Evolutionary conservation across 2,329 filamentous ascomycete genomes (phyloP).

Genomic region (Neurospora sp.): DNA sequence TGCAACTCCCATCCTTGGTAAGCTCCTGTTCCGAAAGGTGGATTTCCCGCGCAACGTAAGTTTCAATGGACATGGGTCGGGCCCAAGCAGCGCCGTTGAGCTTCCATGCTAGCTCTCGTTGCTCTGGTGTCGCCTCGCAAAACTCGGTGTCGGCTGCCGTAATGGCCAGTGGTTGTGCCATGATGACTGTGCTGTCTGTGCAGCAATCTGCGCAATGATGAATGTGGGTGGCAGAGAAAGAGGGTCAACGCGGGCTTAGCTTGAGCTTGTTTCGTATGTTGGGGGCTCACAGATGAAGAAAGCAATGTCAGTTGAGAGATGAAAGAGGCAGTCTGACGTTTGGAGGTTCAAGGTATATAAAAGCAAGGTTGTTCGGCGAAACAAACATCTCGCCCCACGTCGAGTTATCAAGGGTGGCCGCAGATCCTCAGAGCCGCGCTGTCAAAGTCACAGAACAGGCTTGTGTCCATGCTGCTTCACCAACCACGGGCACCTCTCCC

Average conservation of each 20-base stretch:
- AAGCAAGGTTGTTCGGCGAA: background rate
- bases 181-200: slow-evolving; percentile 2
- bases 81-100: slow-evolving; percentile 23
- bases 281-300: background rate
- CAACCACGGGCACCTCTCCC: background rate
- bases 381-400: background rate
- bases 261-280: background rate
- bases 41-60: slow-evolving; percentile 21
- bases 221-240: background rate
- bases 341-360: background rate
- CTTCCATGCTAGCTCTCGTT: slow-evolving; percentile 21
- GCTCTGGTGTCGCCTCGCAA: slow-evolving; percentile 19
- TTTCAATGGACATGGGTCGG: slow-evolving; percentile 19
- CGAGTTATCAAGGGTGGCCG: background rate
- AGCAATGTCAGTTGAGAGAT: background rate
- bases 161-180: slow-evolving; percentile 14
- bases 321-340: background rate
- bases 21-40: slow-evolving; percentile 20
- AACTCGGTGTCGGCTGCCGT: slow-evolving; percentile 19
- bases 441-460: background rate
- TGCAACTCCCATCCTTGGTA: slow-evolving; percentile 16
- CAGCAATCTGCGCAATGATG: background rate
- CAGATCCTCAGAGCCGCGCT: background rate
- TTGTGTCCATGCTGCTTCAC: background rate
- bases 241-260: background rate